A percentile compares a stretch with the other conserved stretches of the same genome.
Conservation (phyloP, 2,329 filamentous ascomycete genomes). For the Nemania sp. region DNA sequence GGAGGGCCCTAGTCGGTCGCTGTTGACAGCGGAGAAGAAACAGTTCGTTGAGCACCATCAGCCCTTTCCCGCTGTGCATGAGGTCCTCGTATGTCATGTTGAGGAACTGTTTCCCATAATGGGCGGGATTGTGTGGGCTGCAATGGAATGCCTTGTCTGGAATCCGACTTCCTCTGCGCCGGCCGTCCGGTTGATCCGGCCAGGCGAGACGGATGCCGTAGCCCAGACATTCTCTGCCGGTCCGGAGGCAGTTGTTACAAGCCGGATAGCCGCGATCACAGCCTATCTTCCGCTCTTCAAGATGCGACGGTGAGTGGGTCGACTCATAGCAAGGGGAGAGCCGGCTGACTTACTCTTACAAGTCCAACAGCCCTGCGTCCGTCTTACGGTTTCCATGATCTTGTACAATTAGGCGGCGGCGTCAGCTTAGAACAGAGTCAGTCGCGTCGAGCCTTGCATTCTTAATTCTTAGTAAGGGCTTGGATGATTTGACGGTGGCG, state of each 20-base stretch:
- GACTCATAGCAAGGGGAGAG: not conserved
- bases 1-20: conserved; percentile 37
- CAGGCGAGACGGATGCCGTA: conserved; percentile 53
- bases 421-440: conserved; percentile 32
- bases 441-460: conserved; percentile 39
- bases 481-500: conserved; percentile 31
- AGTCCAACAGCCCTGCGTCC: conserved; percentile 48
- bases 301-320: conserved; percentile 19
- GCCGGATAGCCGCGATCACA: conserved; percentile 50
- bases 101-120: conserved; percentile 46
- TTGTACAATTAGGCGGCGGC: conserved; percentile 22
- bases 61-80: conserved; percentile 38
- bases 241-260: conserved; percentile 51
- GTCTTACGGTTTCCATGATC: conserved; percentile 40
- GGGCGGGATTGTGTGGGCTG: conserved; percentile 34
- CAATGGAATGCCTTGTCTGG: conserved; percentile 41
- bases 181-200: conserved; percentile 53
- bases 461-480: conserved; percentile 28
- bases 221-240: conserved; percentile 48
- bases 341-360: conserved; percentile 49
- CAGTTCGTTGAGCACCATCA: conserved; percentile 35
- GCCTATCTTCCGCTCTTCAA: conserved; percentile 52
- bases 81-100: conserved; percentile 48
- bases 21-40: conserved; percentile 33
- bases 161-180: conserved; percentile 41